Percentiles rank a stretch among this genome's conserved stretches.
Conservation (phyloP, 805 yeast genomes). For the Naumovozyma castellii region DNA sequence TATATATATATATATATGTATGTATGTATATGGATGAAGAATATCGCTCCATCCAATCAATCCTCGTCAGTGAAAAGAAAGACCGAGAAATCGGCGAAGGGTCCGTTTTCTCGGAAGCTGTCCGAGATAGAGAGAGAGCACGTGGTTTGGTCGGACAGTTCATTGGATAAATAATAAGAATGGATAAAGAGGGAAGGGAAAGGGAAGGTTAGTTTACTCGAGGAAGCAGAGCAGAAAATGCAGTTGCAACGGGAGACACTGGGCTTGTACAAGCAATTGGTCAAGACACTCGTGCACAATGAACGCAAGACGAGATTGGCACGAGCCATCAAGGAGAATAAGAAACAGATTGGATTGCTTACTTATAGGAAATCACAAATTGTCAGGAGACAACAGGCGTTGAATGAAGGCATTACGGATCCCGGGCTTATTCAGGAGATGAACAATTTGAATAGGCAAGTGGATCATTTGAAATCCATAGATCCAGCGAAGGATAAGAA, state of each 20-base stretch:
- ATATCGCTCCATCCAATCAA: too few species aligned
- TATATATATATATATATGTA: too few species aligned
- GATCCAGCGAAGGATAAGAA: conserved; percentile 10
- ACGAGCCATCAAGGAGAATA: conserved; percentile 14
- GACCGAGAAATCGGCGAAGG: too few species aligned
- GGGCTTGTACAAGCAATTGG: conserved; percentile 12
- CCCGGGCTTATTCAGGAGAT: conserved; percentile 2
- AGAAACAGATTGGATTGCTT: conserved; percentile 16
- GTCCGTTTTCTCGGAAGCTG: too few species aligned
- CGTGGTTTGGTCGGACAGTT: not conserved
- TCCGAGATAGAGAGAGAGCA: too few species aligned
- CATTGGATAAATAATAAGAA: too few species aligned
- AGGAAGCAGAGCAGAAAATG: not conserved
- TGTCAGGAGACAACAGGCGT: conserved; percentile 8
- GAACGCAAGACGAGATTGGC: conserved; percentile 14
- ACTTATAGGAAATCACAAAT: conserved; percentile 18
- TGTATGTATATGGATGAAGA: too few species aligned
- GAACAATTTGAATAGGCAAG: conserved; percentile 9
- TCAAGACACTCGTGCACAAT: conserved; percentile 17
- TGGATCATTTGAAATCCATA: conserved; percentile 9
- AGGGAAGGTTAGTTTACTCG: too few species aligned
- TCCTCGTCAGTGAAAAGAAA: too few species aligned
- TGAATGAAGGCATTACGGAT: not conserved
- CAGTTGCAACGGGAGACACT: conserved; percentile 1
- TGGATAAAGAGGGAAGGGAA: too few species aligned